A percentile compares a stretch with the other conserved stretches of the same genome.
Conservation (phyloP, 1,284 basidiomycete genomes). For the Fomitopsis pinicola region DNA sequence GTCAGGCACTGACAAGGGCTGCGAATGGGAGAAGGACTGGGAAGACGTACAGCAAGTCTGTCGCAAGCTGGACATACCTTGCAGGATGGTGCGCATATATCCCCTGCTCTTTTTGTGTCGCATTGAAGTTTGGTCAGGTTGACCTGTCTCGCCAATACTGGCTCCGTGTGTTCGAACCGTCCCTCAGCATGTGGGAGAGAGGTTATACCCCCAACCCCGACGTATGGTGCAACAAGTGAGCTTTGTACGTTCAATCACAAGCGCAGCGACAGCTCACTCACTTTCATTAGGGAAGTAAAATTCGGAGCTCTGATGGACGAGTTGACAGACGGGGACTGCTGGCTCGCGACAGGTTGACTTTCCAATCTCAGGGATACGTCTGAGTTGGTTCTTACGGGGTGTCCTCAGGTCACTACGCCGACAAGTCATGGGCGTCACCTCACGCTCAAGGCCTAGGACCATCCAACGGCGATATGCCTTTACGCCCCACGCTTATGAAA, state of each 20-base stretch:
- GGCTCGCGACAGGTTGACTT: constrained; percentile 75
- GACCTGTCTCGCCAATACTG: constrained; percentile 88
- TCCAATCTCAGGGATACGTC: not conserved
- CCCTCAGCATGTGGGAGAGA: constrained; percentile 69
- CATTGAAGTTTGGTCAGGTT: constrained; percentile 39
- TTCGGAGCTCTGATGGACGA: constrained; percentile 83
- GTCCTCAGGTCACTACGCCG: constrained; percentile 83
- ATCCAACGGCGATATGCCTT: constrained; percentile 13
- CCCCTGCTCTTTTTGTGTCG: constrained; percentile 4
- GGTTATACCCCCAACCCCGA: constrained; percentile 93
- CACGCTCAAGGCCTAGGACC: constrained; percentile 9
- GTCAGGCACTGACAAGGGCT: constrained; percentile 69
- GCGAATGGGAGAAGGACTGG: constrained; percentile 97
- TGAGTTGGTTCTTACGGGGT: not conserved
- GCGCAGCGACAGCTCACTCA: not conserved
- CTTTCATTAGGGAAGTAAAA: constrained; percentile 75
- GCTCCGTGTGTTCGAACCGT: constrained; percentile 84
- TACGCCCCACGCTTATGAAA: constrained; percentile 61
- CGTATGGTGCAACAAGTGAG: constrained; percentile 86
- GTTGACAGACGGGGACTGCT: constrained; percentile 42
- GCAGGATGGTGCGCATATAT: constrained; percentile 50
- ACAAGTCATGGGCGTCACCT: constrained; percentile 46
- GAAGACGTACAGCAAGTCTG: constrained; percentile 85
- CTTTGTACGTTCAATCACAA: not conserved
- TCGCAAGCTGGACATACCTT: constrained; percentile 59